phyloP scores from a whole-genome alignment of 208 protist species.

The Acanthamoeba pearcei region DNA sequence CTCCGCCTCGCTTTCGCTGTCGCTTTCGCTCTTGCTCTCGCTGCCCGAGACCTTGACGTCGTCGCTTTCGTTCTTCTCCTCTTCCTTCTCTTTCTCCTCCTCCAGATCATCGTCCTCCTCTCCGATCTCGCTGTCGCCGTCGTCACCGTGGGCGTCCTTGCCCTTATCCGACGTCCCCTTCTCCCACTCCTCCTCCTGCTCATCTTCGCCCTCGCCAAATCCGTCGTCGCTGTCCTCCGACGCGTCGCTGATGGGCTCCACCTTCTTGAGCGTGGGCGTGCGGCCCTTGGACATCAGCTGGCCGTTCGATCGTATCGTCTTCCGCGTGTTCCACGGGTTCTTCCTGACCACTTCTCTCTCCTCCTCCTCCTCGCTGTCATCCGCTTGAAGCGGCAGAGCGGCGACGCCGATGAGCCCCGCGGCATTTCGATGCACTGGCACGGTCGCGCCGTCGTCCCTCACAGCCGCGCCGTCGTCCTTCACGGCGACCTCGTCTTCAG shows the following conservation, averaged over 20 bases:
- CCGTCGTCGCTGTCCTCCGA: background rate
- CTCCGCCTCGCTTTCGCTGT: background rate
- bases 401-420: background rate
- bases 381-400: background rate
- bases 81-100: constrained; percentile 5
- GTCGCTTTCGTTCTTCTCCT: background rate
- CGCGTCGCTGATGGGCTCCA: background rate
- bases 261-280: background rate
- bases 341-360: background rate
- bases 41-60: background rate
- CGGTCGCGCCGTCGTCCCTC: no score
- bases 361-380: background rate
- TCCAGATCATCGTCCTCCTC: constrained; percentile 3
- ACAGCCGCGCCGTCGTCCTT: background rate
- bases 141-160: background rate
- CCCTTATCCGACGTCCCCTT: background rate
- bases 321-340: background rate
- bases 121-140: constrained; percentile 17
- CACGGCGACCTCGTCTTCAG: no score
- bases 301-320: constrained; percentile 3
- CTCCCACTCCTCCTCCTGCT: constrained; percentile 13
- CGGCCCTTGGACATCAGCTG: background rate
- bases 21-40: background rate
- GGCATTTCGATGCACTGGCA: background rate
- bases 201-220: background rate